These are phyloP conservation scores for Podaxis carcinomalis DNA, from an alignment of 768 basidiomycete species.

Conservation along the genomic window DNA sequence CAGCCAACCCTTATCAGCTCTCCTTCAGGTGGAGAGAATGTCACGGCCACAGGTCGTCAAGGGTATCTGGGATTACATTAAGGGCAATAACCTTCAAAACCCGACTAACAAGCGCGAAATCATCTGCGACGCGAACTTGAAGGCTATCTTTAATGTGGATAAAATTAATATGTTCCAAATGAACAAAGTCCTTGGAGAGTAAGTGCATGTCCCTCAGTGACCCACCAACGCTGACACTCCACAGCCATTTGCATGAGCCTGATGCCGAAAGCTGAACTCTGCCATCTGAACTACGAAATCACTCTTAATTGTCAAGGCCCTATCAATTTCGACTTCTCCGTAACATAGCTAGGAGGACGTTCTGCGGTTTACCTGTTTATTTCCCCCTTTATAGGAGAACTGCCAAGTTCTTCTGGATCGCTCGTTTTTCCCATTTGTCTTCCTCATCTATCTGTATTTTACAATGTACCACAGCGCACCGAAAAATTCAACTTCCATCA, in stretches of 20 bases:
- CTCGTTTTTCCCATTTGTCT: neutral
- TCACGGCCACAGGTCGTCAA: conserved; percentile 92
- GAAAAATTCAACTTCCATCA: conserved; percentile 2
- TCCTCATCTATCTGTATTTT: conserved; percentile 10
- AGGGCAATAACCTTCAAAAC: conserved; percentile 77
- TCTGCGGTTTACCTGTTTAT: neutral
- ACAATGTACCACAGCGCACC: conserved; percentile 5
- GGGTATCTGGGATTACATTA: conserved; percentile 87
- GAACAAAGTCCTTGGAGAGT: conserved; percentile 89
- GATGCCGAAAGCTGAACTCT: conserved; percentile 15
- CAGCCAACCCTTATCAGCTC: conserved; percentile 69
- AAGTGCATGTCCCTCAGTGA: conserved; percentile 19
- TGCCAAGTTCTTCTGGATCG: neutral
- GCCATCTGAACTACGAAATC: neutral
- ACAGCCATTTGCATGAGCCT: conserved; percentile 34
- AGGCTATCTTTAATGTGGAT: conserved; percentile 73
- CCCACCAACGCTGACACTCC: neutral
- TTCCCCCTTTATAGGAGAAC: neutral
- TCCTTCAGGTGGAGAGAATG: conserved; percentile 63
- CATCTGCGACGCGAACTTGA: conserved; percentile 69
- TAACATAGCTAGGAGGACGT: neutral
- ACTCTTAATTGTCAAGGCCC: neutral
- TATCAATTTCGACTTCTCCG: neutral
- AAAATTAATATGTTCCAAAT: conserved; percentile 92
- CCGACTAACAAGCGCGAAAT: conserved; percentile 82